Conservation (phyloP, 768 basidiomycete genomes). For the Russula griseocarnosa region DNA sequence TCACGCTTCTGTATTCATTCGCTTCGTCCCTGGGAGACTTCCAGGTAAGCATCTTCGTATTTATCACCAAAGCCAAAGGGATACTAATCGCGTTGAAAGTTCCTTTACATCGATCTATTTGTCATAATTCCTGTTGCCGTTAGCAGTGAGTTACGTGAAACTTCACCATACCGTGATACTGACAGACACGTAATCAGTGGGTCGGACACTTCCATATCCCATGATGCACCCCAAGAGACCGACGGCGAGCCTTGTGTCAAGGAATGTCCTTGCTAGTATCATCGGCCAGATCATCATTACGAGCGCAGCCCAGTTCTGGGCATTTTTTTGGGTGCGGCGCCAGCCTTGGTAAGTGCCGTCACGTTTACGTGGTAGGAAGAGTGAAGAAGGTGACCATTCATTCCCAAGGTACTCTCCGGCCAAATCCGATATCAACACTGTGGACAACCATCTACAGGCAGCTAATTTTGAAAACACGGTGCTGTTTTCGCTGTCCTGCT, state of each 20-base stretch:
- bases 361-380: not conserved
- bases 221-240: constrained; percentile 85
- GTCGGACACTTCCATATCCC: constrained; percentile 85
- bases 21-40: constrained; percentile 96
- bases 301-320: constrained; percentile 76
- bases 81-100: constrained; percentile 44
- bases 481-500: constrained; percentile 90
- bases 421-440: constrained; percentile 38
- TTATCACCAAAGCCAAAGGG: not conserved
- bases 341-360: constrained; percentile 68
- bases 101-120: constrained; percentile 96
- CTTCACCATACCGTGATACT: constrained; percentile 4
- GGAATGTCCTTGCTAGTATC: constrained; percentile 89
- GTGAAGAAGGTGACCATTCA: not conserved
- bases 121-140: constrained; percentile 97
- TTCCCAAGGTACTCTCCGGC: constrained; percentile 23
- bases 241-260: constrained; percentile 92
- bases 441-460: constrained; percentile 70
- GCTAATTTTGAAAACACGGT: constrained; percentile 89
- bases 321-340: constrained; percentile 80
- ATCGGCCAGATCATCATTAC: constrained; percentile 90
- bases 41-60: constrained; percentile 54
- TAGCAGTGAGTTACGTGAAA: constrained; percentile 62
- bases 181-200: constrained; percentile 59
- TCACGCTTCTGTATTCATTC: constrained; percentile 92